Evolutionary conservation across 2,329 filamentous ascomycete genomes (phyloP), one percentile per base, ranked within the genome.

Genomic region (Aureobasidium sp.): DNA sequence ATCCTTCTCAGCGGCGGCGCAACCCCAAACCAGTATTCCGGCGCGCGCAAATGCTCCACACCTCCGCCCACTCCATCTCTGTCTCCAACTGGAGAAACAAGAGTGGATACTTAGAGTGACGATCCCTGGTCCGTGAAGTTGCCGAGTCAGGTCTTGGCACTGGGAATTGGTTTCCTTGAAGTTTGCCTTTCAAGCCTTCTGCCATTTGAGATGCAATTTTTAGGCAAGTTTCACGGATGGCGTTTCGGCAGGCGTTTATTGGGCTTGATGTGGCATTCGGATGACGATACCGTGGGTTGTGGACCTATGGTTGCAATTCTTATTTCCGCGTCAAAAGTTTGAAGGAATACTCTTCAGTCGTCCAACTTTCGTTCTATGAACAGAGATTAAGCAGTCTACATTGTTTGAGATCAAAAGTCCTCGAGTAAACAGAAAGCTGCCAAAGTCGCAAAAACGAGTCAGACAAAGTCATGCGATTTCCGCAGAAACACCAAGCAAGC

Each of bases 141-240:
- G 51, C 13, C 42, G 55, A 58, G 55, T 48, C 55, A 39, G 32
- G 8, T 34, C 55, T 58, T 58, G 55, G 55, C 55, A 47, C 9
- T 26, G 9, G 12, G 7, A 46, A 37, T 17, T 46, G 52, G 36
- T 56, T 56, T 23, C 39, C 20, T 20, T 20, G 20, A 20, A 20
- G 20, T 20, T 20, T 20, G 20, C 20, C 20, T 20, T 20, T 1
- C 20, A 20, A 20, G 20, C 20, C 20, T 20, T 20, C 20, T 20
- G 20, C 20, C 20, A 20, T 20, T 20, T 20, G 20, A 20, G 20
- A 20, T 1, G 20, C 20, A 20, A 20, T 20, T 20, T 20, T 20
- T 20, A 20, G 20, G 20, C 20, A 20, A 20, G 36, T 56, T 56
- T 23, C 27, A 5, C 29, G 29, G 29, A 8, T 5, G 29, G 29